Base-by-base conservation (phyloP, 176 grass and related monocot genomes). In the Bolboschoenus planiculmis region DNA sequence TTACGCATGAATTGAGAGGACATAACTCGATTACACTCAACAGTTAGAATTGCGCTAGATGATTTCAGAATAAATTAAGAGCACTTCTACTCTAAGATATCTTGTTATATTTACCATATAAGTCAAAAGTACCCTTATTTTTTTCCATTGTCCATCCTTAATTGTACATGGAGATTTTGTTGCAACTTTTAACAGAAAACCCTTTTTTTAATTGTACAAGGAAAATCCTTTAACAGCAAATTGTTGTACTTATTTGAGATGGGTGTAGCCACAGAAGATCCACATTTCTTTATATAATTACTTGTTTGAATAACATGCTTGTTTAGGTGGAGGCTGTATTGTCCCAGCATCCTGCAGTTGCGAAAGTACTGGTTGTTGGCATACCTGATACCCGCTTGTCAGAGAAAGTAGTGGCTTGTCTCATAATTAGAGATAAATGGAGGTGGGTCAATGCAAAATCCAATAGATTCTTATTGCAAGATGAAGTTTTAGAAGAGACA, bases 381-480 rank as follows among this genome's bases (percentile, higher is more conserved):
- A 18, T 91, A 79, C 89, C 95, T 0, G 95, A 97, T 75, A 68
- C 55, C 58, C 92, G 92, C 68, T 85, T 94, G 6, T 85, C 85
- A 9, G 95, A 97, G 90, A 94, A 87, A 83, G 79, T 97, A 85
- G 80, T 91, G 44, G 92, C 95, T 50, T 97, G 90, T 65, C 53
- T 97, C 44, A 88, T 68, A 53, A 74, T 93, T 68, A 91, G 30
- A 62, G 88, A 90, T 78, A 83, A 84, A 20, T 97, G 95, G 95
- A 91, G 76, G 46, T 94, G 95, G 95, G 61, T 90, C 59, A 55
- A 85, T 80, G 33, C 51, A 84, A 84, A 85, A 39, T 23, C 8
- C 46, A 77, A 78, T 0, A 58, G 82, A 37, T 58, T 53, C 31
- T 40, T 55, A 30, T 70, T 89, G 39, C 78, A 37, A 84, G 89